Base-by-base conservation (phyloP, 2,329 filamentous ascomycete genomes). In the Fusarium neocosmosporiellum region DNA sequence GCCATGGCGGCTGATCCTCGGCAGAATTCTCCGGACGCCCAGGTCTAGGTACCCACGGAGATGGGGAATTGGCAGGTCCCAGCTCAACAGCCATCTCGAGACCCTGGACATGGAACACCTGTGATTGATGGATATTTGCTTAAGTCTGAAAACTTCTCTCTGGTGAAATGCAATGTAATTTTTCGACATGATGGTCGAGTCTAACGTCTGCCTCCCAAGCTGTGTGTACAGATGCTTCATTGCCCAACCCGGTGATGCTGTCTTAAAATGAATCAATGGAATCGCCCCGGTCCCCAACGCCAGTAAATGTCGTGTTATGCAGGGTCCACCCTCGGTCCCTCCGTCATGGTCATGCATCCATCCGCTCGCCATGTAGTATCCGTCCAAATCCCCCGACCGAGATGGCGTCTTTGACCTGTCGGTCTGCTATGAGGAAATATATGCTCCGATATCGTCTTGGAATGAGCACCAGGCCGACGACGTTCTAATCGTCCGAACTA, bases 261-360 rank as follows among this genome's bases (percentile, higher is more conserved):
- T 75, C 68, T 50, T 50, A 65, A 63, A 67, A 54, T 57, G 46
- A 69, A 65, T 57, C 63, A 70, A 50, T 50, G 2, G 41, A 71
- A 57, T 54, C 59, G 43, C 68, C 71, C 66, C 59, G 41, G 22
- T 61, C 64, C 73, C 63, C 46, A 75, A 76, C 75, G 75, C 75
- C 75, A 66, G 67, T 72, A 74, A 68, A 74, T 77, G 75, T 72
- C 60, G 59, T 69, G 63, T 66, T 66, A 72, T 73, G 65, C 70
- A 67, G 69, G 63, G 65, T 67, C 65, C 63, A 65, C 67, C 43
- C 33, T 62, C 66, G 36, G 34, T 68, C 37, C 55, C 55, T 68
- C 55, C 53, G 46, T 66, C 50, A 61, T 69, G 27, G 22, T 60
- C 67, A 53, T 64, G 53, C 60, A 62, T 66, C 55, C 61, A 50